Evolutionary conservation across 768 basidiomycete genomes (phyloP).

Genomic region (Termitomyces sp.): DNA sequence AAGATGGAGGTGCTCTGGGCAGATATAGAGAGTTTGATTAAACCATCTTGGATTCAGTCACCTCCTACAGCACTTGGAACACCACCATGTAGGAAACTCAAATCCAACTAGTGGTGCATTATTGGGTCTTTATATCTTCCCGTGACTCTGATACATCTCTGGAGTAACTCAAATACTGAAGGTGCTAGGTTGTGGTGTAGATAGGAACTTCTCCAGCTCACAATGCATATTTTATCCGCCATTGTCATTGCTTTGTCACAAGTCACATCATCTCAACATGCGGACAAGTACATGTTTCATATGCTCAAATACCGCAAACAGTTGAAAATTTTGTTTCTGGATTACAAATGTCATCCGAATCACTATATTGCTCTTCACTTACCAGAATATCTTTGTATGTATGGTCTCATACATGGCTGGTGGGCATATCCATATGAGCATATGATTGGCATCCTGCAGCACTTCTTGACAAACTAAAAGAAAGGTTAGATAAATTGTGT

Average conservation of each 20-base stretch:
- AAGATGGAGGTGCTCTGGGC: constrained; percentile 2
- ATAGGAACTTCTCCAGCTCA: constrained; percentile 21
- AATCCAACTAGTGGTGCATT: constrained; percentile 24
- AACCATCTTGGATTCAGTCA: constrained; percentile 22
- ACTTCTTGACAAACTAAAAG: neutral
- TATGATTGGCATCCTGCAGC: constrained; percentile 9
- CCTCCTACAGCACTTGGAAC: constrained; percentile 18
- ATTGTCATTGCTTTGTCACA: constrained; percentile 17
- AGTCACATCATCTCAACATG: neutral
- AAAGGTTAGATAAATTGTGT: neutral
- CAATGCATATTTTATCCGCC: constrained; percentile 27
- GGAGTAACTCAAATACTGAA: constrained; percentile 15
- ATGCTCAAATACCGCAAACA: neutral
- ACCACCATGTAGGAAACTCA: constrained; percentile 15
- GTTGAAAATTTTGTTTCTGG: constrained; percentile 15
- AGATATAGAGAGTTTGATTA: constrained; percentile 6
- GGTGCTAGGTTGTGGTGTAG: constrained; percentile 2
- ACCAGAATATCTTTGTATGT: constrained; percentile 18
- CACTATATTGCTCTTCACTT: constrained; percentile 37
- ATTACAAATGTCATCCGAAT: constrained; percentile 20
- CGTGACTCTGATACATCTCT: constrained; percentile 27
- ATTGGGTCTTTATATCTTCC: constrained; percentile 20
- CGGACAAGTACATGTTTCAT: neutral
- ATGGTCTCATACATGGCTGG: constrained; percentile 20
- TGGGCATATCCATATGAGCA: constrained; percentile 15